Evolutionary conservation across 2,329 filamentous ascomycete genomes (phyloP).

Genomic region (Dactylellina cionopaga): DNA sequence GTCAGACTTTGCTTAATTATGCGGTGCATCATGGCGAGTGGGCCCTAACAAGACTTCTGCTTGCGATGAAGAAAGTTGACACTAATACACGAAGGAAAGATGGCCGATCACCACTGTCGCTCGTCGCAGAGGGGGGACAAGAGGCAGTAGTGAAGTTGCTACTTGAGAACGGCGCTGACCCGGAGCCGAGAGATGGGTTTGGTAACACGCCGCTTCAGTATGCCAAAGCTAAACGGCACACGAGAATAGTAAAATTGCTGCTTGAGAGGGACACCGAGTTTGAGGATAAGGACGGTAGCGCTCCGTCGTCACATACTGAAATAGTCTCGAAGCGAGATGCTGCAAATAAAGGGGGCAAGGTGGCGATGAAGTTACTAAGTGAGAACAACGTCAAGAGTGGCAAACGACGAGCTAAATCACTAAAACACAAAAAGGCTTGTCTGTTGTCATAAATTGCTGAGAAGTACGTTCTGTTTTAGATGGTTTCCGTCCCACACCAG

Average conservation of each 20-base stretch:
- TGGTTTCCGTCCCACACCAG: too few species aligned
- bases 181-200: background rate
- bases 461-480: too few species aligned
- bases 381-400: too few species aligned
- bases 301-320: too few species aligned
- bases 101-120: conserved; percentile 13
- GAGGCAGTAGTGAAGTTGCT: conserved; percentile 41
- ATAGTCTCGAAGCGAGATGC: too few species aligned
- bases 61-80: conserved; percentile 44
- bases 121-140: conserved; percentile 11
- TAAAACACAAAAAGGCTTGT: too few species aligned
- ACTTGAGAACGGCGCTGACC: background rate
- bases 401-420: too few species aligned
- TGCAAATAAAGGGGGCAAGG: too few species aligned
- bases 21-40: conserved; percentile 54
- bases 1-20: conserved; percentile 55
- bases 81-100: conserved; percentile 19
- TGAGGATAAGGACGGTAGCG: background rate
- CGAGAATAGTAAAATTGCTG: conserved; percentile 43
- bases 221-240: conserved; percentile 51
- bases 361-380: too few species aligned
- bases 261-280: conserved; percentile 16
- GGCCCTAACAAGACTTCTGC: conserved; percentile 53
- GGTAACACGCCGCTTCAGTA: conserved; percentile 6
- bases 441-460: too few species aligned